Evolutionary conservation across 495 filamentous ascomycete genomes (phyloP).

Genomic region (Pyronema omphalodes): DNA sequence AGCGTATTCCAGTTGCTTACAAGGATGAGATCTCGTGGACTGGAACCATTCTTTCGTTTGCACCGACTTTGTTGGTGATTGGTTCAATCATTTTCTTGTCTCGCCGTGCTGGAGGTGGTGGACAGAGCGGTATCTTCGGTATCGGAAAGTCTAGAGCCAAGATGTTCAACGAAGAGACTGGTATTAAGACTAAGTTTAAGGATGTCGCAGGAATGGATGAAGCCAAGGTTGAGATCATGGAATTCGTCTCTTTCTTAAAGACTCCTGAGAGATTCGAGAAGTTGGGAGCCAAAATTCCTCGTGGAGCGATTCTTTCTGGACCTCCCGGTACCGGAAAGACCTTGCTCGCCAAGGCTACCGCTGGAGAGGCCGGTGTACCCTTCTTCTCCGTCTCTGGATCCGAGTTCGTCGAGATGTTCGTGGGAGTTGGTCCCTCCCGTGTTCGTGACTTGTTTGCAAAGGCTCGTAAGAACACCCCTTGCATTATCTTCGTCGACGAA

Average conservation of each 20-base stretch:
- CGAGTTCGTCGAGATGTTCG: slow-evolving; percentile 99
- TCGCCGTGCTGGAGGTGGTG: slow-evolving; percentile 42
- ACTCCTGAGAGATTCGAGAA: slow-evolving; percentile 76
- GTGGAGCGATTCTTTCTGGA: slow-evolving; percentile 87
- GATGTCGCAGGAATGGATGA: slow-evolving; percentile 98
- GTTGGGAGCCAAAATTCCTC: slow-evolving; percentile 91
- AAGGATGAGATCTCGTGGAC: slow-evolving; percentile 51
- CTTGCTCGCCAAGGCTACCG: slow-evolving; percentile 87
- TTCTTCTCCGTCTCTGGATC: slow-evolving; percentile 98
- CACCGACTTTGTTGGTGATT: slow-evolving; percentile 71
- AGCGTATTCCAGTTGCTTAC: slow-evolving; percentile 85
- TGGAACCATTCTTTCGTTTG: slow-evolving; percentile 53
- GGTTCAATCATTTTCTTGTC: slow-evolving; percentile 56
- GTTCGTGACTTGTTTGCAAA: slow-evolving; percentile 90
- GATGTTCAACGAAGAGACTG: slow-evolving; percentile 89
- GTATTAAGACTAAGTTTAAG: slow-evolving; percentile 88
- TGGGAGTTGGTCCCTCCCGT: slow-evolving; percentile 88
- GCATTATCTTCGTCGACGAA: slow-evolving; percentile 99
- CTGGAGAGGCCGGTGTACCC: slow-evolving; percentile 89
- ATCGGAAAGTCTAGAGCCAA: slow-evolving; percentile 91
- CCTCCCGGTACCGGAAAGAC: slow-evolving; percentile 98
- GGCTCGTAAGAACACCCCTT: slow-evolving; percentile 86
- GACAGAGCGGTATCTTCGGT: slow-evolving; percentile 69
- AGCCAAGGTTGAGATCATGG: slow-evolving; percentile 96
- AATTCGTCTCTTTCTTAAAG: slow-evolving; percentile 93